These are phyloP conservation scores for Pseudomassariella vexata DNA, from an alignment of 2,329 filamentous ascomycete species.

Conservation along the genomic window DNA sequence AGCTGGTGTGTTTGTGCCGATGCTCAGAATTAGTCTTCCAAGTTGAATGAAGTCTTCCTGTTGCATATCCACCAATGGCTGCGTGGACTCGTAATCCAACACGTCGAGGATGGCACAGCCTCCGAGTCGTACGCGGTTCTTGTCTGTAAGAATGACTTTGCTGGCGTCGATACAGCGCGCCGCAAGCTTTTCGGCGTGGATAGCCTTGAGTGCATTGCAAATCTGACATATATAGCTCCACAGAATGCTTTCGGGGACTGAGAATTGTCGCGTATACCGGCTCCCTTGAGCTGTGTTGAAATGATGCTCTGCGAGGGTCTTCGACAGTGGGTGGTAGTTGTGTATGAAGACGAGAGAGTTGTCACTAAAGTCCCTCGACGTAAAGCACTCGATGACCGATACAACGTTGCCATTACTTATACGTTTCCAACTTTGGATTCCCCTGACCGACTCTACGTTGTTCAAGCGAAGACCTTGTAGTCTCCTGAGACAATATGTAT, in stretches of 20 bases:
- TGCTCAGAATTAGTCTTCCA: slow-evolving; percentile 74
- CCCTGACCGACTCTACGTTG: slow-evolving; percentile 81
- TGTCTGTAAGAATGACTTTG: slow-evolving; percentile 86
- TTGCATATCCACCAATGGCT: slow-evolving; percentile 69
- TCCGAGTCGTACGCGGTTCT: slow-evolving; percentile 81
- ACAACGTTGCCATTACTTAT: slow-evolving; percentile 79
- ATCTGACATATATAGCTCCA: slow-evolving; percentile 95
- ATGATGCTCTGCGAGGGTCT: slow-evolving; percentile 82
- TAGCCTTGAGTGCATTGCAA: slow-evolving; percentile 77
- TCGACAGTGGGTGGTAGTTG: slow-evolving; percentile 86
- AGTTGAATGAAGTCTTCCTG: slow-evolving; percentile 83
- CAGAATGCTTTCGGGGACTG: slow-evolving; percentile 65
- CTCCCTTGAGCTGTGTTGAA: slow-evolving; percentile 43
- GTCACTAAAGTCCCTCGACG: slow-evolving; percentile 86
- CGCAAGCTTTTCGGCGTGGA: slow-evolving; percentile 76
- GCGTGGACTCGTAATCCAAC: slow-evolving; percentile 69
- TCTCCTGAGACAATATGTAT: slow-evolving; percentile 79
- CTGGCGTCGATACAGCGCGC: slow-evolving; percentile 80
- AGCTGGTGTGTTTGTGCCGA: slow-evolving; percentile 72
- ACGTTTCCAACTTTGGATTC: slow-evolving; percentile 84
- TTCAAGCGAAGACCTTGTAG: slow-evolving; percentile 77
- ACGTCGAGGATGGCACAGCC: slow-evolving; percentile 89
- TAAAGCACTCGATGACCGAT: slow-evolving; percentile 86
- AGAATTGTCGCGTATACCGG: slow-evolving; percentile 38
- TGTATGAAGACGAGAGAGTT: slow-evolving; percentile 92